These are phyloP conservation scores for Kwoniella pini DNA, from an alignment of 768 basidiomycete genomes.

Conservation along the genomic window DNA sequence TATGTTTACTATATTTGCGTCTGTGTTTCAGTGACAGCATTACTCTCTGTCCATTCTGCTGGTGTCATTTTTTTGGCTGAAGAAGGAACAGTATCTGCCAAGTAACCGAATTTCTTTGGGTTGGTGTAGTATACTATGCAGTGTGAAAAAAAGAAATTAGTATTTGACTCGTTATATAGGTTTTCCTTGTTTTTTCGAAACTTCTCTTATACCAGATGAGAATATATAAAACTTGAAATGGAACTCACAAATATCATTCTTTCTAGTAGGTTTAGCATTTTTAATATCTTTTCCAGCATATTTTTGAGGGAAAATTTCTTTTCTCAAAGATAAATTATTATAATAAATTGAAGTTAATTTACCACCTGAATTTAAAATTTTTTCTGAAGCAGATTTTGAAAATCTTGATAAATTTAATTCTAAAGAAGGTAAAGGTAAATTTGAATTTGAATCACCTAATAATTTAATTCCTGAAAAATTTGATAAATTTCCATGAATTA, in stretches of 20 bases:
- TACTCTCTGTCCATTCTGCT: constrained; percentile 13
- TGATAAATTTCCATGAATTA: constrained; percentile 74
- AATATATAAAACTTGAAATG: too few relatives aligned
- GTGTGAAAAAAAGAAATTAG: too few relatives aligned
- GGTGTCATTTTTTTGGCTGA: constrained; percentile 17
- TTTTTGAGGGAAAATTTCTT: constrained; percentile 52
- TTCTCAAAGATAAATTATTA: constrained; percentile 78
- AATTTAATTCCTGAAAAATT: constrained; percentile 80
- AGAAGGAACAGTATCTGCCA: constrained; percentile 23
- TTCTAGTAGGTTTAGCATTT: constrained; percentile 78
- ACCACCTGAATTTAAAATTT: constrained; percentile 79
- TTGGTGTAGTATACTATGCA: constrained; percentile 51
- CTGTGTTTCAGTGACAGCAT: not conserved
- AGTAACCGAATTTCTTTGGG: constrained; percentile 51
- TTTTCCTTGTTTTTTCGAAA: too few relatives aligned
- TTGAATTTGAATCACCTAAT: constrained; percentile 62
- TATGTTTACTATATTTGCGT: constrained; percentile 1
- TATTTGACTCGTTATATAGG: too few relatives aligned
- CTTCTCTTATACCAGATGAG: too few relatives aligned
- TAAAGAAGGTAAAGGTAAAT: constrained; percentile 60
- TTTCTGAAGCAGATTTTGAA: constrained; percentile 78
- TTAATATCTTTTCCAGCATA: constrained; percentile 67
- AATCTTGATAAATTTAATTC: constrained; percentile 81
- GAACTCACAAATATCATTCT: constrained; percentile 75
- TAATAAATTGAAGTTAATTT: constrained; percentile 87